A percentile compares a stretch with the other conserved stretches of the same genome.
Evolutionary conservation across 2,329 filamentous ascomycete species (phyloP).

Genomic region (Hypoxylon sp.): DNA sequence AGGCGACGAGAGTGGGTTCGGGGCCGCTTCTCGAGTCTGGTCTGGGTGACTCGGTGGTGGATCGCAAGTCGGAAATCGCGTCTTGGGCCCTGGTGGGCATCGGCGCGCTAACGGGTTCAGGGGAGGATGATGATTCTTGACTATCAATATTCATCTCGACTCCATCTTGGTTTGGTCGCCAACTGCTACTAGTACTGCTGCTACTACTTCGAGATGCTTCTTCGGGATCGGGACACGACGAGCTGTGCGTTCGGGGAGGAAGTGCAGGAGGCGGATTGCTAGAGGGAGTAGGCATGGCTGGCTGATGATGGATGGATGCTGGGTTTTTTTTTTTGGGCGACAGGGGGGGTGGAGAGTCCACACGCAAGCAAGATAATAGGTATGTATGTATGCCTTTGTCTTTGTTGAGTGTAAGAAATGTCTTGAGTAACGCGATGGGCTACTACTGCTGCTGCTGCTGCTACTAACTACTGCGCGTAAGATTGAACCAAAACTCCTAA

Average conservation of each 20-base stretch:
- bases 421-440: conserved; percentile 16
- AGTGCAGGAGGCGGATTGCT: conserved; percentile 42
- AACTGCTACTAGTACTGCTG: conserved; percentile 37
- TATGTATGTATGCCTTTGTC: conserved; percentile 11
- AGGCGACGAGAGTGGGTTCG: conserved; percentile 27
- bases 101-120: conserved; percentile 39
- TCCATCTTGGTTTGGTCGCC: conserved; percentile 41
- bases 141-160: conserved; percentile 42
- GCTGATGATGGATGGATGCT: neutral
- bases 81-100: conserved; percentile 28
- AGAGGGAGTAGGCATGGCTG: conserved; percentile 46
- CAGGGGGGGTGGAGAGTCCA: too few species aligned
- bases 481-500: conserved; percentile 7
- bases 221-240: conserved; percentile 47
- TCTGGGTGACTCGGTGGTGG: conserved; percentile 41
- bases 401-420: neutral
- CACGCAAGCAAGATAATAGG: too few species aligned
- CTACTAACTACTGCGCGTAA: conserved; percentile 16
- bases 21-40: conserved; percentile 39
- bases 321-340: neutral
- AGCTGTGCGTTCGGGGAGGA: conserved; percentile 44
- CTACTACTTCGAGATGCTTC: conserved; percentile 37
- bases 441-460: too few species aligned
- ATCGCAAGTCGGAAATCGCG: conserved; percentile 37
- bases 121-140: conserved; percentile 38